Evolutionary conservation across 768 basidiomycete genomes (phyloP).

Genomic region (Amanita muscaria): DNA sequence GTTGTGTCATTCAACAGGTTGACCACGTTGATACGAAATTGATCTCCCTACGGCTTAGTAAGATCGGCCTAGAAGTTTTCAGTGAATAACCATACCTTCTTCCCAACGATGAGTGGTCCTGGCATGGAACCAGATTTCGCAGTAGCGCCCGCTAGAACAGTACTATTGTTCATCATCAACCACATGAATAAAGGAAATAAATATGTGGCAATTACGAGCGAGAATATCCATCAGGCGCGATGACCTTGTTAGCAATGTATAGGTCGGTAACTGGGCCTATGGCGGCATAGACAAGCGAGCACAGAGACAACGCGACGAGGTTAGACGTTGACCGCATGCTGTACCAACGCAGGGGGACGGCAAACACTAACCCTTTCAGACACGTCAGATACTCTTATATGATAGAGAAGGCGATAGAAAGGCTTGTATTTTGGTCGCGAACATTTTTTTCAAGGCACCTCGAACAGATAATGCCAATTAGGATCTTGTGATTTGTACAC

Average conservation of each 20-base stretch:
- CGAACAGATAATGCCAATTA: no score
- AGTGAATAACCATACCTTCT: slow-evolving; percentile 10
- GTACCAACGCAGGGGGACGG: no score
- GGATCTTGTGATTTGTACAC: no score
- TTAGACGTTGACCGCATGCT: not conserved
- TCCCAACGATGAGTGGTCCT: slow-evolving; percentile 33
- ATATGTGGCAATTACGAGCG: slow-evolving; percentile 25
- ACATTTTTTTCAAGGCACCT: no score
- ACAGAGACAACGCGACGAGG: not conserved
- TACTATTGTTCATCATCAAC: slow-evolving; percentile 5
- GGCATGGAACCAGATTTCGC: slow-evolving; percentile 13
- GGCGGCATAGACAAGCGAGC: not conserved
- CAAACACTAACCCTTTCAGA: no score
- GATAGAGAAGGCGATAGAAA: no score
- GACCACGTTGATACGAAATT: slow-evolving; percentile 31
- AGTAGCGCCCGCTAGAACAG: slow-evolving; percentile 15
- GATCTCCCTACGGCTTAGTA: slow-evolving; percentile 17
- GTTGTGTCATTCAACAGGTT: slow-evolving; percentile 31
- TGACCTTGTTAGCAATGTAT: slow-evolving; percentile 28
- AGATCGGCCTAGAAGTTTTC: not conserved
- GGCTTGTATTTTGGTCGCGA: no score
- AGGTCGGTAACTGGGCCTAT: slow-evolving; percentile 21
- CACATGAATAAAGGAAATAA: not conserved
- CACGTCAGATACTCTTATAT: no score
- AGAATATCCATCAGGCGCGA: slow-evolving; percentile 37